Evolutionary conservation across 139 green algal genomes (phyloP), one percentile per base, ranked within the genome.

Genomic region (Trebouxia sp.): DNA sequence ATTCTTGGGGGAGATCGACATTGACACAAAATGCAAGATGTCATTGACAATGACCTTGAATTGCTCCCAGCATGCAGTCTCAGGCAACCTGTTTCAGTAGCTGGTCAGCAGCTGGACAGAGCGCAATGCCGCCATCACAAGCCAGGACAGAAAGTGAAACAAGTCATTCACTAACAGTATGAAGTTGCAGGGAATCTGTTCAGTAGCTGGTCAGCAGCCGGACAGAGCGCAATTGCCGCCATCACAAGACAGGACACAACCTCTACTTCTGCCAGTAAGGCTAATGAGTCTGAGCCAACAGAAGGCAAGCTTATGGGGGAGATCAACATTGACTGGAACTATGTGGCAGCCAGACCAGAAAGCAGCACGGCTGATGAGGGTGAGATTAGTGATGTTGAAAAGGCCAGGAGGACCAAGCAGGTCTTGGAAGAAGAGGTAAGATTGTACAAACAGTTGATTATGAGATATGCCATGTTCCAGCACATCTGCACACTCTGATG

Each of bases 321-420:
- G 32, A 72, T 72, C 32, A 72, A 72, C 32, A 72, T 72, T 15
- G 28, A 72, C 35, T 72, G 62, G 62, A 72, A 72, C 62, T 72
- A 72, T 41, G 62, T 72, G 14, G 28, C 62, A 45, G 62, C 62
- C 42, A 35, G 43, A 35, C 62, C 62, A 72, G 43, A 17, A 42
- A 30, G 4, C 5, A 42, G 58, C 28, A 30, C 6, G 0, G 32
- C 9, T 72, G 62, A 6, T 41, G 15, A 72, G 5, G 32, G 28
- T 72, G 62, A 43, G n/a, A 7, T 72, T 17, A 72, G n/a, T 43
- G 62, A 72, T 45, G 62, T 28, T 6, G 62, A 72, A 22, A 72
- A 15, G 62, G 14, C 26, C 26, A 72, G 43, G 35, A 32, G 43
- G 14, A 72, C 62, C 9, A 72, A 72, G 35, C 42, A 72, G 15